These are phyloP conservation scores for Radiomyces spectabilis DNA, from an alignment of 192 early-diverging fungal genomes.

Conservation along the genomic window DNA sequence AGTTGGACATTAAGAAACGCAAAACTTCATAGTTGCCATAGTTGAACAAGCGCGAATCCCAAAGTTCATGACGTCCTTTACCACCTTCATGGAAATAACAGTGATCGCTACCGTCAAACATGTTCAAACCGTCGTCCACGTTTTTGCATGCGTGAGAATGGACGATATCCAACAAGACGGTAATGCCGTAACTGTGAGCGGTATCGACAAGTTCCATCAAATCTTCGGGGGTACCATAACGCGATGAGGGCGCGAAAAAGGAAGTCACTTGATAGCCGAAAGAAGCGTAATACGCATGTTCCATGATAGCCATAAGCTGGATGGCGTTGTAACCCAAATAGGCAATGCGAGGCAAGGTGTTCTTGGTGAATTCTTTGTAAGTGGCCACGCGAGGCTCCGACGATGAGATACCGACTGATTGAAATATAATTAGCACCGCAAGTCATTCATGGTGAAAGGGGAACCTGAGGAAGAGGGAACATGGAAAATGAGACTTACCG, in stretches of 20 bases:
- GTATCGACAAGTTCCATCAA: constrained; percentile 87
- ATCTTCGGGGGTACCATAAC: constrained; percentile 92
- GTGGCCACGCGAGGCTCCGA: constrained; percentile 75
- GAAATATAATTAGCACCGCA: background rate
- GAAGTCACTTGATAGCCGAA: constrained; percentile 98
- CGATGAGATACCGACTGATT: constrained; percentile 84
- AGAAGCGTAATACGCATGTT: constrained; percentile 97
- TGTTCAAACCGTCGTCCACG: constrained; percentile 87
- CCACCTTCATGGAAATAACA: constrained; percentile 91
- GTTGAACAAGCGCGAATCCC: constrained; percentile 94
- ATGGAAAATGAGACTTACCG: constrained; percentile 34
- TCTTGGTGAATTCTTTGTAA: constrained; percentile 83
- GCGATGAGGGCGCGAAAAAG: constrained; percentile 90
- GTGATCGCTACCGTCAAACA: constrained; percentile 94
- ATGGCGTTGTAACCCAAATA: constrained; percentile 78
- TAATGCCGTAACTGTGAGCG: constrained; percentile 83
- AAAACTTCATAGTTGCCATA: constrained; percentile 87
- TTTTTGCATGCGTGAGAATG: constrained; percentile 97
- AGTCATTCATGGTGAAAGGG: too few relatives aligned
- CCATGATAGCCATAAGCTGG: constrained; percentile 93
- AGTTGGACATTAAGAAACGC: constrained; percentile 91
- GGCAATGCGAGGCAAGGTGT: constrained; percentile 80
- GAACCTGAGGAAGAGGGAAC: too few relatives aligned
- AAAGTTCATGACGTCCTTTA: constrained; percentile 83
- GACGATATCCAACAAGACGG: constrained; percentile 88